A percentile compares a stretch with the other conserved stretches of the same genome.
Evolutionary conservation across 2,329 filamentous ascomycete species (phyloP).

Genomic region (Dryadomyces sulphureus): DNA sequence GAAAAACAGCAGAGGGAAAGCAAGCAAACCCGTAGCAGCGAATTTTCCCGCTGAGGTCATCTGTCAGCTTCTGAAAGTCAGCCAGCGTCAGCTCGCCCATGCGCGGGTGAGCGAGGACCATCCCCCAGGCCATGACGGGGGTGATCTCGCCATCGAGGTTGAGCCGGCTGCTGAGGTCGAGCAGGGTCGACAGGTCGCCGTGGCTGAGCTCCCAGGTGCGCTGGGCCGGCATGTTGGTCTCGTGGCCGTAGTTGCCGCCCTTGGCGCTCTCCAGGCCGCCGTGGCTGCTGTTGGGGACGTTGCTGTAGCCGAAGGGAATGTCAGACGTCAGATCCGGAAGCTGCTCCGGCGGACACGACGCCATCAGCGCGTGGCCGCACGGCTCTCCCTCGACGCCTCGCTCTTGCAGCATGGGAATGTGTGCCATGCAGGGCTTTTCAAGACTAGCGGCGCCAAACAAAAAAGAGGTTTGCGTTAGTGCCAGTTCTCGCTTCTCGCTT

Average conservation of each 20-base stretch:
- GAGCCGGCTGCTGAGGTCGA: conserved; percentile 70
- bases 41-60: conserved; percentile 64
- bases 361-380: conserved; percentile 88
- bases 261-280: conserved; percentile 5
- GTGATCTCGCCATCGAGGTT: conserved; percentile 84
- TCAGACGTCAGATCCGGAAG: conserved; percentile 33
- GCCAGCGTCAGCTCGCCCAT: conserved; percentile 48
- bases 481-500: conserved; percentile 2
- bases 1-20: conserved; percentile 2
- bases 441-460: conserved; percentile 33
- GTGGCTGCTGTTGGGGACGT: conserved; percentile 15
- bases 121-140: conserved; percentile 87
- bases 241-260: background rate
- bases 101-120: conserved; percentile 58
- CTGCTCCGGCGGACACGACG: conserved; percentile 65
- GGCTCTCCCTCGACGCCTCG: conserved; percentile 47
- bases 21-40: conserved; percentile 78
- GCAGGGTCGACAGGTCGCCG: conserved; percentile 62
- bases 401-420: conserved; percentile 66
- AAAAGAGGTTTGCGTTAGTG: background rate
- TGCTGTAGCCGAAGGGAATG: conserved; percentile 35
- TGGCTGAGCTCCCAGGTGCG: conserved; percentile 60
- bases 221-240: conserved; percentile 31
- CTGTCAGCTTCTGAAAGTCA: conserved; percentile 59
- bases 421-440: conserved; percentile 86